Evolutionary conservation across 495 filamentous ascomycete genomes (phyloP).

Genomic region (Immersiella caudata): DNA sequence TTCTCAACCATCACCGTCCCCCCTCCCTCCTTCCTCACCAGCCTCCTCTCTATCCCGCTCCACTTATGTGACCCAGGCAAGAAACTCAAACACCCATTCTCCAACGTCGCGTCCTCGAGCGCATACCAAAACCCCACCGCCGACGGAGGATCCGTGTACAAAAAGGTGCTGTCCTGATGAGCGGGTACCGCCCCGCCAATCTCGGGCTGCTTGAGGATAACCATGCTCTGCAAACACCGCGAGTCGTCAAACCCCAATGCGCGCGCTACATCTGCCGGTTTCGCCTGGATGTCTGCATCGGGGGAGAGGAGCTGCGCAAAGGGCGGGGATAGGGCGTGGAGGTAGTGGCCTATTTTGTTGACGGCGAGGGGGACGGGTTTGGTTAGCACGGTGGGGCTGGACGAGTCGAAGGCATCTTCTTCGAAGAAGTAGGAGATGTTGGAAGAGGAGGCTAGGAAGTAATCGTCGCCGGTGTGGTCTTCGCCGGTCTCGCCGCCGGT

Average conservation of each 20-base stretch:
- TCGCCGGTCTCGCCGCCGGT: conserved; percentile 67
- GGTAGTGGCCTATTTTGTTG: conserved; percentile 95
- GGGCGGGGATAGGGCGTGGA: conserved; percentile 73
- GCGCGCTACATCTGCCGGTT: conserved; percentile 64
- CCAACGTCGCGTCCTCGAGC: conserved; percentile 80
- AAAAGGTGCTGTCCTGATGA: conserved; percentile 89
- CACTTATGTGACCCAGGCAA: conserved; percentile 74
- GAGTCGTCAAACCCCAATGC: conserved; percentile 76
- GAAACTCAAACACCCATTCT: conserved; percentile 90
- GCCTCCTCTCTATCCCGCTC: conserved; percentile 64
- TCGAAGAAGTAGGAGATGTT: conserved; percentile 98
- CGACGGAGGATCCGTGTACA: conserved; percentile 88
- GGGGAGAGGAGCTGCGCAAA: conserved; percentile 65
- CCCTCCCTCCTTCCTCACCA: conserved; percentile 65
- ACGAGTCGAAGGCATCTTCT: conserved; percentile 69
- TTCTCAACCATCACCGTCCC: conserved; percentile 59
- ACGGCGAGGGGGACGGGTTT: conserved; percentile 82
- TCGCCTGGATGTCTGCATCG: conserved; percentile 28
- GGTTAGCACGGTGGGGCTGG: conserved; percentile 53
- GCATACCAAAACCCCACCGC: conserved; percentile 97
- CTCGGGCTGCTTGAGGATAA: conserved; percentile 97
- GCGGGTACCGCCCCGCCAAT: conserved; percentile 86
- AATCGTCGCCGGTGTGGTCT: conserved; percentile 88
- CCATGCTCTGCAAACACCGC: conserved; percentile 81
- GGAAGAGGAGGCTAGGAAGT: conserved; percentile 87